Evolutionary conservation across 768 basidiomycete species (phyloP), one percentile per base, ranked within the genome.

Genomic region (Atractiella rhizophila): DNA sequence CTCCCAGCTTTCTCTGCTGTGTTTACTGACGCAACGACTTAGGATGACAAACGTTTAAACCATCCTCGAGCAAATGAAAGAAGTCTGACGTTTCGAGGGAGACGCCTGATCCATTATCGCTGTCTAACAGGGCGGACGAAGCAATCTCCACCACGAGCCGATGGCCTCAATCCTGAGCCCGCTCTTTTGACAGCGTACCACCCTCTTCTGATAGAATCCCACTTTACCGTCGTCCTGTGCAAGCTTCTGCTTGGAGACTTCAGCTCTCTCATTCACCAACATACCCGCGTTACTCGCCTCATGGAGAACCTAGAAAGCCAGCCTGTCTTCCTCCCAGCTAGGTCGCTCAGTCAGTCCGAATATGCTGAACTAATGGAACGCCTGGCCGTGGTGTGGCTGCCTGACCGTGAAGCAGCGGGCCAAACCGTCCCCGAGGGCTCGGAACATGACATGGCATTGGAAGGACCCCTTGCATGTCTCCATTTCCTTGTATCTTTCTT

Each of bases 301-400:
- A 70, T 83, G 7, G 77, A 83, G 44, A 74, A 75, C 2, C 65
- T 83, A 29, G 82, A 83, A 55, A 80, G 81, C 1, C 82, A 79
- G 57, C 82, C 82, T 7, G 66, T 86, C 35, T 86, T 86, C 58
- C 62, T 80, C 0, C 77, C 79, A 8, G 77, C 82, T 12, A 65
- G 82, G 25, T 80, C 78, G 11, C 79, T 83, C 74, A 72, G 75
- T 0, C 82, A 86, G 53, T 42, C 48, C 9, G 80, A 85, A 59
- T 83, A 82, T 49, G 62, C 80, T 43, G 82, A 86, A 57, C 65
- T 79, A 7, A 63, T 83, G 42, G 80, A 83, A 51, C 68, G 82
- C 9, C 68, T 86, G 31, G 73, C 76, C 0, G 59, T 66, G 8
- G 74, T 77, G 1, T 86, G 82, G 82, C 23, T 40, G 15, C 21